phyloP scores from a whole-genome alignment of 1,284 basidiomycete genomes.

The Pisolithus thermaeus region DNA sequence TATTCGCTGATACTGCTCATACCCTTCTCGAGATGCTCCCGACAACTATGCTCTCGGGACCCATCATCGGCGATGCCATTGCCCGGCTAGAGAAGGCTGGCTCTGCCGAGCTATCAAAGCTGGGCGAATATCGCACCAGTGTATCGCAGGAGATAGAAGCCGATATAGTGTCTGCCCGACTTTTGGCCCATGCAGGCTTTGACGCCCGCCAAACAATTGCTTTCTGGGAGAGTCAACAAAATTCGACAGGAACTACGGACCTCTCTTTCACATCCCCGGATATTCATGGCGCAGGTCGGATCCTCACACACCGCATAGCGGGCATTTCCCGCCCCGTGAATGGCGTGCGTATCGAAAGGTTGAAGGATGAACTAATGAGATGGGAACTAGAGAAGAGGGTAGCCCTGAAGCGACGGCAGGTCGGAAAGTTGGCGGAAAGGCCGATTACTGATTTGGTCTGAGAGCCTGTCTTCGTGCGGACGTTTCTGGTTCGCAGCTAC shows the following conservation, averaged over 20 bases:
- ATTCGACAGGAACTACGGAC: constrained; percentile 28
- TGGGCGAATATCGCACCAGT: constrained; percentile 68
- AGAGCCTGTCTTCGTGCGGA: too few species aligned
- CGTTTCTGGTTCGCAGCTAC: too few species aligned
- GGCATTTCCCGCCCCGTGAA: constrained; percentile 49
- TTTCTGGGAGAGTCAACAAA: constrained; percentile 63
- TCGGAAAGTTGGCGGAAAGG: too few species aligned
- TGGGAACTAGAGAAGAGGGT: constrained; percentile 45
- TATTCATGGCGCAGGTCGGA: constrained; percentile 8
- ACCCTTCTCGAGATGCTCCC: constrained; percentile 67
- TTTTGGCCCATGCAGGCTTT: constrained; percentile 81
- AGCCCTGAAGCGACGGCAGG: constrained; percentile 2
- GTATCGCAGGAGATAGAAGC: constrained; percentile 81
- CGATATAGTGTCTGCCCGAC: constrained; percentile 79
- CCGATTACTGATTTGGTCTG: too few species aligned
- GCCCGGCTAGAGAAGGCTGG: constrained; percentile 73
- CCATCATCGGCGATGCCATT: constrained; percentile 86
- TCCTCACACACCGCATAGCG: constrained; percentile 23
- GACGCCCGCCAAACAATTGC: constrained; percentile 68
- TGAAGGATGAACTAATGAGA: constrained; percentile 47
- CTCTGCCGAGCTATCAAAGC: constrained; percentile 63
- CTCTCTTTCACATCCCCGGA: constrained; percentile 31
- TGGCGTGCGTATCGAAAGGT: constrained; percentile 42
- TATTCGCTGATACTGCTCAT: constrained; percentile 68
- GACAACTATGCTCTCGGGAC: constrained; percentile 82